phyloP scores from a whole-genome alignment of 768 basidiomycete species.

The Lentinula guzmanii region DNA sequence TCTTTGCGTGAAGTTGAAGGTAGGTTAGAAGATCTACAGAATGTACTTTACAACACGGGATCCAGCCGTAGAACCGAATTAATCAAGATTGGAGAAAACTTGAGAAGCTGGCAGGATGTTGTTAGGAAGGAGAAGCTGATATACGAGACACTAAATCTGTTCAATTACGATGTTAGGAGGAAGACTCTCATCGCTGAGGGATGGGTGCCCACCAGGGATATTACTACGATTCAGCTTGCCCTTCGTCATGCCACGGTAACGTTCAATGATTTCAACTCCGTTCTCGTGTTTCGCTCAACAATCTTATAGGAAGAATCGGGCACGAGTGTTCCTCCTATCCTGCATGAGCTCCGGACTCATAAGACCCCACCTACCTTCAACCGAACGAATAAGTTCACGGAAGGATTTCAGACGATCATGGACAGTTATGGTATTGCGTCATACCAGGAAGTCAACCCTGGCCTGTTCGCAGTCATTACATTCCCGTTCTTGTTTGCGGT shows the following conservation, averaged over 20 bases:
- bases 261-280: conserved; percentile 23
- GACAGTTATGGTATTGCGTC: conserved; percentile 93
- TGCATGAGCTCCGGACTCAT: conserved; percentile 83
- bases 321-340: conserved; percentile 85
- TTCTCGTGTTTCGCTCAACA: conserved; percentile 15
- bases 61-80: conserved; percentile 78
- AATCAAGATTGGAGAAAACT: conserved; percentile 73
- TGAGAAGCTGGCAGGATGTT: conserved; percentile 90
- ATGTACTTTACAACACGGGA: conserved; percentile 85
- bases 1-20: conserved; percentile 83
- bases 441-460: conserved; percentile 97
- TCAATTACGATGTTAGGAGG: conserved; percentile 89
- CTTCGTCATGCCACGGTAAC: conserved; percentile 76
- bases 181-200: conserved; percentile 97
- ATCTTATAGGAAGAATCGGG: conserved; percentile 76
- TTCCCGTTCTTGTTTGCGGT: conserved; percentile 99
- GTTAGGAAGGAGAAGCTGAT: conserved; percentile 95
- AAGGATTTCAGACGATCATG: conserved; percentile 97
- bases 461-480: conserved; percentile 84
- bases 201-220: conserved; percentile 95
- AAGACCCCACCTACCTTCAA: conserved; percentile 95
- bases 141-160: conserved; percentile 91
- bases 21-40: conserved; percentile 88
- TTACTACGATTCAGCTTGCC: conserved; percentile 78
- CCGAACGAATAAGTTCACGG: conserved; percentile 93